Base-by-base conservation (phyloP, 768 basidiomycete species). In the Pholiota conissans region DNA sequence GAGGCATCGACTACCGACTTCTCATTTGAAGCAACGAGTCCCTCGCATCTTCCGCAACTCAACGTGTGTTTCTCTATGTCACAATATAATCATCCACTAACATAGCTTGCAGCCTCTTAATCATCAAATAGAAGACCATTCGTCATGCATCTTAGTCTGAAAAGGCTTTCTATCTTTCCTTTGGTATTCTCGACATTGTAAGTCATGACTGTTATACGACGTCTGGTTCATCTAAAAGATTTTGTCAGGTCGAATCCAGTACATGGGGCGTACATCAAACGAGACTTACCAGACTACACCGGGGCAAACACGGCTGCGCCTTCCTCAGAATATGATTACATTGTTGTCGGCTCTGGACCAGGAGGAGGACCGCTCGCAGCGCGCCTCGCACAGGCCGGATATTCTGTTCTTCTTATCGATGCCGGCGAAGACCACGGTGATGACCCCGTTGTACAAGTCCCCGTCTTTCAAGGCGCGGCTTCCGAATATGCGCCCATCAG, bases 351-450 rank as follows among this genome's bases (percentile, higher is more conserved):
- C n/a, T n/a, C n/a, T 1, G 55, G 55, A 27, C 55, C 55, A 14
- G 56, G 56, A 11, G 56, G 56, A 11, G 56, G 56, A 0, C 56
- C 56, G 8, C 28, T 57, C 27, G 56, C 56, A 3, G 27, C 56
- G 10, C 56, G 56, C 20, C 56, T 57, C 35, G 56, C 56, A n/a
- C 56, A 57, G 18, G 56, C 56, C 8, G 56, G 56, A 7, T 57
- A 51, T 29, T 57, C 56, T 40, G 56, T 57, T 45, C 49, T 57
- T 5, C 40, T 57, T 39, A n/a, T 57, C 5, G 56, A 57, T 8
- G 56, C 56, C 14, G 56, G 56, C 0, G 56, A 57, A 22, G 56
- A 57, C 27, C 39, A 57, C 18, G 56, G 56, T 10, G 42, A 45
- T 6, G 56, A 57, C 16, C 22, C n/a, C 9, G 39, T 57, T 22